Base-by-base conservation (phyloP, 106 monocot species). In the Narthecium ossifragum region DNA sequence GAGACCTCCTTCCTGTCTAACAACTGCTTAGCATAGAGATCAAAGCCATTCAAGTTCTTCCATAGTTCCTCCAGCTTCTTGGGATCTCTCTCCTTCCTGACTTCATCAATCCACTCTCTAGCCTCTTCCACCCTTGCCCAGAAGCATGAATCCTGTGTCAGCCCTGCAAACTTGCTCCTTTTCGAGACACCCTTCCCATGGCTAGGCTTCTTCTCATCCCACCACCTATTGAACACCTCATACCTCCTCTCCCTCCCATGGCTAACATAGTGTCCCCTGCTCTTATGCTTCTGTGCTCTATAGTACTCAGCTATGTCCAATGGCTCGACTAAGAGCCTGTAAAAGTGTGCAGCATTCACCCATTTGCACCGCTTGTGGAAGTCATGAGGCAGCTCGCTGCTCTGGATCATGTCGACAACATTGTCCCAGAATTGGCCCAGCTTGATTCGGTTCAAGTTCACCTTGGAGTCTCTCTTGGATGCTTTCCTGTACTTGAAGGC, bases 241-340 rank as follows among this genome's bases (percentile, higher is more conserved):
- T 75, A 74, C 67, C 78, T 70, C 51, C 74, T 70, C 53, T 65
- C 74, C 63, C 83, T 71, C 28, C 83, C 78, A 32, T 78, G 70
- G 47, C 29, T 54, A 37, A 78, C 25, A 39, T 83, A 83, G 36
- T 71, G 74, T 9, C 74, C 70, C 22, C 58, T 58, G 11, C 38
- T 73, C 63, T 58, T 67, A 58, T 64, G 70, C 64, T 36, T 55
- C 49, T 43, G 26, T 10, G 14, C 48, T 29, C 74, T 28, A 39
- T 83, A 78, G 46, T 83, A 83, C 47, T 78, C 78, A 1, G 83
- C 83, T 12, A 83, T 78, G 54, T 83, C 83, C 33, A 83, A 38
- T 28, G 83, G 83, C 66, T 83, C 83, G 0, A 83, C 67, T 6
- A 83, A 63, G 46, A 83, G 78, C 67, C 41, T 69, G 61, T 83